Percentiles rank a stretch among this genome's conserved stretches.
These are phyloP conservation scores for Barnettozyma sucrosica DNA, from an alignment of 805 yeast species.

Conservation along the genomic window DNA sequence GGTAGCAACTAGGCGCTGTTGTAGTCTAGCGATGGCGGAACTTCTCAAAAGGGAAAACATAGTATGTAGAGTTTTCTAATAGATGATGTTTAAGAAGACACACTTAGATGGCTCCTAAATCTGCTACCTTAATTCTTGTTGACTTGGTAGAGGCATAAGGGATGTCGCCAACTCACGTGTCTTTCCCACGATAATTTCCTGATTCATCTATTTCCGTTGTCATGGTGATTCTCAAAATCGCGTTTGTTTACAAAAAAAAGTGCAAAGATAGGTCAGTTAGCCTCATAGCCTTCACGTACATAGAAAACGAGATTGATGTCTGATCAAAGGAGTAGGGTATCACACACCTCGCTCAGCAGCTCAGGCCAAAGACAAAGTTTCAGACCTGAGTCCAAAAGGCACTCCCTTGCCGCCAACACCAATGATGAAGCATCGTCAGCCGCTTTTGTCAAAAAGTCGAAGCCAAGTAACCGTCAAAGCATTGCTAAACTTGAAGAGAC, in stretches of 20 bases:
- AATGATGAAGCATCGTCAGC: conserved; percentile 10
- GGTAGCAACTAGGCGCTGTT: conserved; percentile 6
- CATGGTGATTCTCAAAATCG: neutral
- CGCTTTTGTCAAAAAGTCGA: conserved; percentile 22
- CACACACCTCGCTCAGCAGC: neutral
- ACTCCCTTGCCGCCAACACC: conserved; percentile 6
- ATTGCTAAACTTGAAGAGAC: conserved; percentile 19
- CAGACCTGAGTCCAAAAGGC: conserved; percentile 1
- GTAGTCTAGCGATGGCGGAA: conserved; percentile 17
- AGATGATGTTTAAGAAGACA: too few species aligned
- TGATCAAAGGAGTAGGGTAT: neutral
- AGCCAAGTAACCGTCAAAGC: conserved; percentile 17
- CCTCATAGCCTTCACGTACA: neutral
- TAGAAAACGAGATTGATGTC: neutral
- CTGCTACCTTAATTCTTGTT: too few species aligned
- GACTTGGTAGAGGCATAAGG: too few species aligned
- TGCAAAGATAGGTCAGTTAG: neutral
- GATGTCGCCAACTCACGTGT: conserved; percentile 3
- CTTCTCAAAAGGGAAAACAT: conserved; percentile 25
- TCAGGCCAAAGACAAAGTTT: neutral
- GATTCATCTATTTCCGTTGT: neutral
- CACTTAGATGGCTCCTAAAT: too few species aligned
- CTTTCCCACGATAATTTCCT: neutral
- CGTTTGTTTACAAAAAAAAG: neutral
- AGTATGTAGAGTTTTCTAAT: conserved; percentile 1